Evolutionary conservation across 805 yeast genomes (phyloP), one percentile per base, ranked within the genome.

Genomic region (Wickerhamiella kazuoi): DNA sequence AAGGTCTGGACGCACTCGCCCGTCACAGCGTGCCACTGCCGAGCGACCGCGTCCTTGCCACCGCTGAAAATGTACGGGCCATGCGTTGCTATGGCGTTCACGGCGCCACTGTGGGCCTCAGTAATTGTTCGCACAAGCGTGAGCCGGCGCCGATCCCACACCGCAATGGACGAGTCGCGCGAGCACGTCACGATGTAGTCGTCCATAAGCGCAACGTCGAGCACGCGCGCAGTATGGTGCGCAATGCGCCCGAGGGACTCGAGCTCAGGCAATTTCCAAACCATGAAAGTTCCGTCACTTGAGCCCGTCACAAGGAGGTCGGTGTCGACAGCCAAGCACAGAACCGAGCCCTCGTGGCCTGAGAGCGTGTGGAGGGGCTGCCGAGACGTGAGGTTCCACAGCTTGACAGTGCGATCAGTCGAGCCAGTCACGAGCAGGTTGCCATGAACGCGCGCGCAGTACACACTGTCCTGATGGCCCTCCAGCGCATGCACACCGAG

Each of bases 221-320:
- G 81, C 2, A 87, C 95, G 18, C 94, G 94, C 55, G 84, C 86
- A 45, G 79, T 86, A 54, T 87, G 96, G 0, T 95, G 95, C 50
- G 82, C 81, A 54, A 87, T 83, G 20, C 47, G n/a, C 30, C 17
- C 34, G 3, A 86, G 93, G 3, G 90, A 80, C 56, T 82, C 93
- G 50, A 90, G 81, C 7, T 86, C 76, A 7, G 84, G 73, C 39
- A 86, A 65, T 57, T 83, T 95, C 95, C 96, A 87, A 37, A 86
- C 38, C 9, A 28, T 28, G 35, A 34, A 36, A 6, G 38, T 35
- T 7, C 29, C 11, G 31, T 43, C 44, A 17, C 42, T 37, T 4
- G 42, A 38, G 23, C 44, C 46, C 16, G 41, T 30, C 21, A 41
- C 41, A 14, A 43, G 39, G n/a, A 36, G 6, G 7, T 21, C 13